Base-by-base conservation (phyloP, 2,329 filamentous ascomycete species). In the Phyllosticta citrichinensis region DNA sequence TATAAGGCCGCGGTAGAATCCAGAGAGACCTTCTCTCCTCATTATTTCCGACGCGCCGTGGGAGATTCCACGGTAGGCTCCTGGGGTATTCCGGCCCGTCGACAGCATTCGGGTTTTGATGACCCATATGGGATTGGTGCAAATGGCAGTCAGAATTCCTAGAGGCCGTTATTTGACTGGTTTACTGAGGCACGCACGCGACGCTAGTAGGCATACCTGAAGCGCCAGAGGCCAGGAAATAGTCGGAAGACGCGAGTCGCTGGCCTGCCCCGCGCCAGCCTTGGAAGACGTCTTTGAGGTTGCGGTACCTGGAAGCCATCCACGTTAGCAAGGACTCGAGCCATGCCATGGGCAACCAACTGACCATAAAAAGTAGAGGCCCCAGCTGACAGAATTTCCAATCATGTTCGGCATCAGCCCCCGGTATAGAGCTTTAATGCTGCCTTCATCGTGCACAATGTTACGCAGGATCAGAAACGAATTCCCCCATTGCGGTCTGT, bases 51-150 rank as follows among this genome's bases (percentile, higher is more conserved):
- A 74, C 2, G 86, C 82, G 27, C 94, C 94, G 56, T 86, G 81
- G 65, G 80, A 76, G 79, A 97, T 89, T 65, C 84, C 87, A 17
- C 83, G 81, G 74, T 99, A 99, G 1, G 93, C 94, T 14, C 91
- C 91, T 1, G 81, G 83, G 5, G 85, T 81, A 60, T 83, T 80
- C 56, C 84, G 83, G 66, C 94, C 89, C 3, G 89, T 92, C 30
- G 91, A 91, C 24, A 97, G 80, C 91, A 99, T 97, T 64, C 94
- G 88, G 9, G 93, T 97, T 79, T 97, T 97, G 73, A 99, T 85
- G 2, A 99, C 94, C 94, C 94, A 99, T 68, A 99, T 87, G 2
- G 94, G 94, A 72, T 97, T 97, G 30, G 94, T 97, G 65, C 93
- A 80, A 30, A 89, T 76, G 52, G 92, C 88, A 1, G 91, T 96